Percentiles rank a stretch among this genome's conserved stretches.
Evolutionary conservation across 257 asterid species (phyloP).

Genomic region (Lavandula angustifolia): DNA sequence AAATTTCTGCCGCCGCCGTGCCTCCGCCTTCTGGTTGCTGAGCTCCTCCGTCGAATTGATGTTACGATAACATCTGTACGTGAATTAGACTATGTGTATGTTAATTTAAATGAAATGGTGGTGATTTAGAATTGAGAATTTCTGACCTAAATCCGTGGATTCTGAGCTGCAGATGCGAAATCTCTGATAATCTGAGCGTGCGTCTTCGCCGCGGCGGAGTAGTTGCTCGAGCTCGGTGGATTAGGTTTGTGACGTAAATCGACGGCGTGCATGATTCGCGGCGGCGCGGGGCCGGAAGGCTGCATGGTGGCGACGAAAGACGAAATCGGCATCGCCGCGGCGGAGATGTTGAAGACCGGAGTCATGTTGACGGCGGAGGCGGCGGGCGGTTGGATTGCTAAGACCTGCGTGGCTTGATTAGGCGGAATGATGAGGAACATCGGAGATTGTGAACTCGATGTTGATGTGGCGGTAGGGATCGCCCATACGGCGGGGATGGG

Average conservation of each 20-base stretch:
- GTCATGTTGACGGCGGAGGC: not conserved
- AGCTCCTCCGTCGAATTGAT: not conserved
- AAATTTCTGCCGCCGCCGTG: constrained; percentile 12
- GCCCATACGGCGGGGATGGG: constrained; percentile 55
- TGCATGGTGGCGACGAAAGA: constrained; percentile 39
- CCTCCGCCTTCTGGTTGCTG: not conserved
- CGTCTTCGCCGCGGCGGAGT: constrained; percentile 28
- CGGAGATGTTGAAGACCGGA: constrained; percentile 37
- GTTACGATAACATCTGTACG: not conserved
- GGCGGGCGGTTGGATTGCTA: constrained; percentile 46
- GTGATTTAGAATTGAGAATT: not conserved
- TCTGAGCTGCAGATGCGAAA: constrained; percentile 32
- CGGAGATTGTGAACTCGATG: constrained; percentile 39
- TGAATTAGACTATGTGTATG: not conserved
- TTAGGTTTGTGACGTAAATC: constrained; percentile 28
- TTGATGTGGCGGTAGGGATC: constrained; percentile 30
- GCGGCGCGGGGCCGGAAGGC: constrained; percentile 31
- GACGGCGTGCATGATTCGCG: constrained; percentile 35
- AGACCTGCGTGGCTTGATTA: constrained; percentile 48
- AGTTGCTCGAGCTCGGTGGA: constrained; percentile 39
- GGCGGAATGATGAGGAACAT: constrained; percentile 50
- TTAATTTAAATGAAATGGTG: too few relatives aligned
- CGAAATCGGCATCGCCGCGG: constrained; percentile 46
- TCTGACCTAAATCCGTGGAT: constrained; percentile 9
- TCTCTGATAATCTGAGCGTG: constrained; percentile 38